phyloP scores from a whole-genome alignment of 1,284 basidiomycete genomes.

The Stygiomarasmius scandens region DNA sequence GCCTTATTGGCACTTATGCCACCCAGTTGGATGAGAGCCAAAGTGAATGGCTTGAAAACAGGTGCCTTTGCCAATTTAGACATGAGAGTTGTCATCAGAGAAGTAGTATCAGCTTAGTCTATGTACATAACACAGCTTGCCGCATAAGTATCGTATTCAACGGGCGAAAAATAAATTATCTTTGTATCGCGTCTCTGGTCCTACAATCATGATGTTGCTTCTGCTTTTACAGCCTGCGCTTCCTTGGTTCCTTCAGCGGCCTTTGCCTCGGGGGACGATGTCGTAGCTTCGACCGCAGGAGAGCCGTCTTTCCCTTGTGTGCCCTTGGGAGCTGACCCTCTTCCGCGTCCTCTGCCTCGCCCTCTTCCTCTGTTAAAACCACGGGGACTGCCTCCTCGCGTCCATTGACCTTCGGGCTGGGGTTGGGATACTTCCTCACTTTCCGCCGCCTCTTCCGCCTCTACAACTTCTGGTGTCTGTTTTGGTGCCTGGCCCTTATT shows the following conservation, averaged over 20 bases:
- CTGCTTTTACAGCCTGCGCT: background rate
- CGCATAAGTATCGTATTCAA: background rate
- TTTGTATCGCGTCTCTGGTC: background rate
- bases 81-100: constrained; percentile 7
- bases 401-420: constrained; percentile 6
- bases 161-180: background rate
- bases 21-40: constrained; percentile 88
- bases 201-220: background rate
- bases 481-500: constrained; percentile 18
- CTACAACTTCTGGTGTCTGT: background rate
- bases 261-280: background rate
- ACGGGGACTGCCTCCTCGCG: constrained; percentile 3
- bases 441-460: constrained; percentile 2
- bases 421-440: background rate
- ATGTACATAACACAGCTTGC: background rate
- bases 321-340: background rate
- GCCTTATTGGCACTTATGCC: constrained; percentile 69
- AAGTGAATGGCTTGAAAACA: constrained; percentile 69
- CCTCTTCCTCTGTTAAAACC: constrained; percentile 1
- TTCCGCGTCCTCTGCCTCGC: constrained; percentile 5
- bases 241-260: background rate
- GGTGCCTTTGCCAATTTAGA: constrained; percentile 10
- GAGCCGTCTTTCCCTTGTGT: background rate
- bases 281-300: background rate
- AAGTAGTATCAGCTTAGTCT: background rate